Evolutionary conservation across 371 early-diverging fungal species (phyloP).

Genomic region (Mucor plumbeus): DNA sequence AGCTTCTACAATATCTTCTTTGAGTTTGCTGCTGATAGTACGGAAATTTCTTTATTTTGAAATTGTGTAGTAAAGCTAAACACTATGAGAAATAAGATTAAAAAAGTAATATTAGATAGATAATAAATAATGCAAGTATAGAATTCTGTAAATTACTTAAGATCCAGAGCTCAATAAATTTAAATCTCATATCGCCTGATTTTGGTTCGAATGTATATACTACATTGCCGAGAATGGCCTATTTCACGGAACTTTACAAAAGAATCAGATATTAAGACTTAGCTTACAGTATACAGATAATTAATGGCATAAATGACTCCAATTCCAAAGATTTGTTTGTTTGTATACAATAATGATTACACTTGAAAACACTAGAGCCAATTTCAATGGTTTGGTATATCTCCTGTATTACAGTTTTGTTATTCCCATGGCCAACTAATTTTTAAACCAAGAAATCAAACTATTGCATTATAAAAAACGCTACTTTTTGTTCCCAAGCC

Average conservation of each 20-base stretch:
- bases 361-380: conserved; percentile 4
- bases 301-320: neutral
- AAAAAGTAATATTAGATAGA: no score
- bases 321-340: neutral
- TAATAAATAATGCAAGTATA: no score
- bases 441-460: neutral
- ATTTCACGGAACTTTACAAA: neutral
- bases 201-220: neutral
- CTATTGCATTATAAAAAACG: neutral
- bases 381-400: conserved; percentile 1
- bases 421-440: neutral
- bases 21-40: no score
- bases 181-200: neutral
- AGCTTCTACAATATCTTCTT: no score
- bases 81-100: no score
- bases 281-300: neutral
- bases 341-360: conserved; percentile 2
- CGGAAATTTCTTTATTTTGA: no score
- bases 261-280: neutral
- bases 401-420: neutral
- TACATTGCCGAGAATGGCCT: neutral
- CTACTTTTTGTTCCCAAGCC: neutral
- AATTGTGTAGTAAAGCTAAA: no score
- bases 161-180: no score
- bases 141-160: no score